These are phyloP conservation scores for Tetraselmis striata DNA, from an alignment of 139 green algal species.

Conservation along the genomic window DNA sequence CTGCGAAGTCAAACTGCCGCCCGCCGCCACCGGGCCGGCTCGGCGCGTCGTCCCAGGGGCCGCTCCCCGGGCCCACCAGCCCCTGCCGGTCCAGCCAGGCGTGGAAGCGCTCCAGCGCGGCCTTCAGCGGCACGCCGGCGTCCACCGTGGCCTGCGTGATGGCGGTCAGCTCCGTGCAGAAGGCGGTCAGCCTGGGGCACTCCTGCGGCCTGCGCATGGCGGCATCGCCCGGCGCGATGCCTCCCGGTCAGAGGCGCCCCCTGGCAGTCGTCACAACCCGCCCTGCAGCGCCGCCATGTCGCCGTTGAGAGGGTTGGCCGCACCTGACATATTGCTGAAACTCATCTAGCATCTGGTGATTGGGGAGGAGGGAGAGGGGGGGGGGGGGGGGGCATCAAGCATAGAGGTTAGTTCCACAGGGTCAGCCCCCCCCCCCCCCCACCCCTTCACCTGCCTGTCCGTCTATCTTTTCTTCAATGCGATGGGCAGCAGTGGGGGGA, in stretches of 20 bases:
- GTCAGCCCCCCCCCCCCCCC: no score
- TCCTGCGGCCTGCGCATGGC: not conserved
- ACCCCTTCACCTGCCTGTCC: no score
- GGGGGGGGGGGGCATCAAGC: no score
- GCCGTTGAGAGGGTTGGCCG: no score
- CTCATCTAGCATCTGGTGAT: not conserved
- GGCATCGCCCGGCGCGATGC: no score
- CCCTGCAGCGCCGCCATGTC: no score
- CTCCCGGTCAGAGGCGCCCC: no score
- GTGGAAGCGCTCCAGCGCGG: not conserved
- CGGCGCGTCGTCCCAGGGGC: not conserved
- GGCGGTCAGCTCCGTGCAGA: conserved; percentile 4
- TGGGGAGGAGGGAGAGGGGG: no score
- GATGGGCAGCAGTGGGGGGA: no score
- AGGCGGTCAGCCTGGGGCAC: conserved; percentile 1
- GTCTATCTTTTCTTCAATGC: no score
- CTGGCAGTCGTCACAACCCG: no score
- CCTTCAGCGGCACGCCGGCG: not conserved
- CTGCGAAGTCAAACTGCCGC: not conserved
- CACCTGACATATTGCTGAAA: conserved; percentile 6
- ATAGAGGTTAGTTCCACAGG: no score
- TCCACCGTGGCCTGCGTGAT: conserved; percentile 1
- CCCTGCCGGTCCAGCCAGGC: not conserved
- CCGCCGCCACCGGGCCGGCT: not conserved
- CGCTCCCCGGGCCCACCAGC: not conserved